Evolutionary conservation across 2,329 filamentous ascomycete genomes (phyloP).

Genomic region (Sphaerulina vaccinii): DNA sequence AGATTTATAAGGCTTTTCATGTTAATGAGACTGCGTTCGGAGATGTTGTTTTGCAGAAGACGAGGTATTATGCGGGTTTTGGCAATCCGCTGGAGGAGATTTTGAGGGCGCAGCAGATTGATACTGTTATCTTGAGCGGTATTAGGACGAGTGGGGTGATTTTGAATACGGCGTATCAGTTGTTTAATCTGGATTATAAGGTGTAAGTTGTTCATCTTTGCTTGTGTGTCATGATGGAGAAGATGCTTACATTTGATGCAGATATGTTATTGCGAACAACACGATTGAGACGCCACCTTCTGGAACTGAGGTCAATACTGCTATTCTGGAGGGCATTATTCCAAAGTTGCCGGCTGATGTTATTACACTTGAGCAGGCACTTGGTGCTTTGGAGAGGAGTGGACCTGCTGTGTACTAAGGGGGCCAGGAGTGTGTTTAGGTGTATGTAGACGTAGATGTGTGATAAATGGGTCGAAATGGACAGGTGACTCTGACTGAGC

Average conservation of each 20-base stretch:
- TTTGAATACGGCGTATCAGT: conserved; percentile 44
- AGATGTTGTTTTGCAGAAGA: conserved; percentile 45
- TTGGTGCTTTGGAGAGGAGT: conserved; percentile 31
- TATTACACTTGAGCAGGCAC: conserved; percentile 36
- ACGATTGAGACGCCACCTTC: conserved; percentile 34
- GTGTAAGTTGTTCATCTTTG: conserved; percentile 32
- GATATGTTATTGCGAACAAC: conserved; percentile 36
- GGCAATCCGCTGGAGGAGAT: conserved; percentile 46
- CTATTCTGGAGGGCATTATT: conserved; percentile 34
- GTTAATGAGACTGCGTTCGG: conserved; percentile 33
- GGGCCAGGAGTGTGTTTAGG: neutral
- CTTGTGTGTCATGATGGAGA: conserved; percentile 33
- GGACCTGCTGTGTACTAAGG: conserved; percentile 31
- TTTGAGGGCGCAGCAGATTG: conserved; percentile 41
- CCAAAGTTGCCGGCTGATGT: conserved; percentile 35
- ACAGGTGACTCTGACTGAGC: no score
- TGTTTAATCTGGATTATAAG: conserved; percentile 48
- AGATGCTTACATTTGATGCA: conserved; percentile 28
- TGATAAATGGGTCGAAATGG: no score
- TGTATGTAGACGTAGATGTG: no score
- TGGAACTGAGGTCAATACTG: conserved; percentile 29
- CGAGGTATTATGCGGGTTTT: conserved; percentile 44
- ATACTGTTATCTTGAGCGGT: conserved; percentile 46
- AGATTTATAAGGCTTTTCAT: conserved; percentile 39
- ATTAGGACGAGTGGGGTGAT: conserved; percentile 45